Evolutionary conservation across 2,329 filamentous ascomycete species (phyloP), one percentile per base, ranked within the genome.

Genomic region (Metarhizium anisopliae): DNA sequence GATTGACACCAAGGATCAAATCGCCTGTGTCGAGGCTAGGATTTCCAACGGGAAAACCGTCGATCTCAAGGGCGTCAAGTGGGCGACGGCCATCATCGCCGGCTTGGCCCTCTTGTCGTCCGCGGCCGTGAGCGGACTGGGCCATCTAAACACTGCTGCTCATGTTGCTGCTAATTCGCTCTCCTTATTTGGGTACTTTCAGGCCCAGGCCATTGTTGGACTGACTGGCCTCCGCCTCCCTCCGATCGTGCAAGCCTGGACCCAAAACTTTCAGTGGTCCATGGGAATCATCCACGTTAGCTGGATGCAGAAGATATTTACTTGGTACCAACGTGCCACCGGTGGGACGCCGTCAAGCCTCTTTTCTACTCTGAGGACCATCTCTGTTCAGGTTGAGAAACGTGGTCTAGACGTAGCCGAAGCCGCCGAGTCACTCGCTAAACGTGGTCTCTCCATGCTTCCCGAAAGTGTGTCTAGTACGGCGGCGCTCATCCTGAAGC

Each of bases 181-280:
- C 60, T 93, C 92, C 14, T 83, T 96, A 32, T 95, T 95, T 68
- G 83, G 88, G 57, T 96, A 94, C 72, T 95, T 96, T 79, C 92
- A 96, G 72, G 85, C 89, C 3, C 91, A 96, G 72, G 91, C 92
- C 32, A 90, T 96, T 72, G 79, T 95, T 64, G 92, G 91, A 59
- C 85, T 96, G 72, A 89, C 86, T 53, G 82, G 87, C 25, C 86
- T 96, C 14, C 77, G 79, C 51, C 81, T 95, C 52, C 92, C 92
- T 11, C 92, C 92, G 0, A 88, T 95, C 59, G 92, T 95, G 56
- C 81, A 88, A 64, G 81, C 91, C 0, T 96, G 92, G 92, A 95
- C 91, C 1, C 92, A 96, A 73, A 93, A 96, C 73, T 96, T 96
- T 75, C 88, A 95, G 68, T 96, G 92, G 92, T 94, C 87, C 66